These are phyloP conservation scores for Ascochyta koolunga DNA, from an alignment of 2,329 filamentous ascomycete species.

Conservation along the genomic window DNA sequence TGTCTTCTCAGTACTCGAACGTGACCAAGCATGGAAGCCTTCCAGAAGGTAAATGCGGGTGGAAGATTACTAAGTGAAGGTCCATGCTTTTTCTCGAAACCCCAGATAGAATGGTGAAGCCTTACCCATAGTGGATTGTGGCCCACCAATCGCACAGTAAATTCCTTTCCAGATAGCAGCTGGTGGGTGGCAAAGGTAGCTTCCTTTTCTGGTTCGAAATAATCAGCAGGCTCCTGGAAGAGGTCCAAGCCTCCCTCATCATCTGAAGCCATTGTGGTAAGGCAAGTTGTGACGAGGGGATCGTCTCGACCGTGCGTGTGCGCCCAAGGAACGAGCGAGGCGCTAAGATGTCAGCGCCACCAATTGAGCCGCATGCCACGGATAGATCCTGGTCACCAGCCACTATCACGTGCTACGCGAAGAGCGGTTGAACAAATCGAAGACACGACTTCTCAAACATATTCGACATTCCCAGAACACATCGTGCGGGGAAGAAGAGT, in stretches of 20 bases:
- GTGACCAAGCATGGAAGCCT: background rate
- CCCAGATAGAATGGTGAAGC: conserved; percentile 9
- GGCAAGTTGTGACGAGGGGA: conserved; percentile 15
- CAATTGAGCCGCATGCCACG: conserved; percentile 15
- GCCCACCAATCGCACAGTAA: conserved; percentile 80
- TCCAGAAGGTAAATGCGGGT: conserved; percentile 1
- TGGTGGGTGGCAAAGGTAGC: conserved; percentile 76
- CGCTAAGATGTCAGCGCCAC: conserved; percentile 9
- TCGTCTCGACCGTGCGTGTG: conserved; percentile 24
- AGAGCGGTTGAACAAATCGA: background rate
- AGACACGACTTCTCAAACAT: background rate
- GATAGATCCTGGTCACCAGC: background rate
- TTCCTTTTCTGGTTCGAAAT: conserved; percentile 76
- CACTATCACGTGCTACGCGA: conserved; percentile 7
- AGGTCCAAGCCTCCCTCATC: conserved; percentile 56
- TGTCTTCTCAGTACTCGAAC: background rate
- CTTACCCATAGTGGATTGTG: conserved; percentile 83
- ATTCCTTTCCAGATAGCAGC: conserved; percentile 67
- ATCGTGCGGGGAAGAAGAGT: background rate
- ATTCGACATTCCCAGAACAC: background rate
- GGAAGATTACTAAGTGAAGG: background rate
- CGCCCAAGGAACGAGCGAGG: conserved; percentile 15
- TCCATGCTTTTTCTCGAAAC: conserved; percentile 1
- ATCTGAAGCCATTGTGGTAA: conserved; percentile 36
- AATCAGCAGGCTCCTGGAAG: conserved; percentile 83